Evolutionary conservation across 768 basidiomycete species (phyloP).

Genomic region (Cystoderma amianthinum): DNA sequence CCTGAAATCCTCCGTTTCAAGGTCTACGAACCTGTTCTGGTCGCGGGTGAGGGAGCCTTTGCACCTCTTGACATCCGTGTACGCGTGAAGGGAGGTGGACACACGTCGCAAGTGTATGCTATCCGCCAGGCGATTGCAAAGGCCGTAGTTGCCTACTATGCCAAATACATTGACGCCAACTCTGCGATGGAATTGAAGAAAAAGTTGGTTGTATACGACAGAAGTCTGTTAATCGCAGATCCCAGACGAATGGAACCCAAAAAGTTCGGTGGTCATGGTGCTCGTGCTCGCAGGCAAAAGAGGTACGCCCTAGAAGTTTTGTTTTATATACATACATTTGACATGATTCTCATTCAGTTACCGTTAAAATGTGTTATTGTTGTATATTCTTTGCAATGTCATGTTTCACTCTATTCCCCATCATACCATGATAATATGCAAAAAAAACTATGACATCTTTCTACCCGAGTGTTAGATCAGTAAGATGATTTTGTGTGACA

Average conservation of each 20-base stretch:
- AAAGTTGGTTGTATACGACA: slow-evolving; percentile 93
- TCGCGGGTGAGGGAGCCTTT: slow-evolving; percentile 88
- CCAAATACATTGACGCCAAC: slow-evolving; percentile 97
- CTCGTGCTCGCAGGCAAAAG: slow-evolving; percentile 97
- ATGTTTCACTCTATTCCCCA: slow-evolving; percentile 34
- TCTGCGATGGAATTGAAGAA: slow-evolving; percentile 98
- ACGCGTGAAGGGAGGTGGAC: slow-evolving; percentile 98
- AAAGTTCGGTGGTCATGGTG: slow-evolving; percentile 98
- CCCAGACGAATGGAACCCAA: slow-evolving; percentile 98
- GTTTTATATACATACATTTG: slow-evolving; percentile 7
- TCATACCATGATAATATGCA: slow-evolving; percentile 27
- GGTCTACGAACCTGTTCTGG: slow-evolving; percentile 95
- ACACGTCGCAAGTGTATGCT: slow-evolving; percentile 98
- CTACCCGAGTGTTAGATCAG: too few species aligned
- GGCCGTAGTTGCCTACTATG: slow-evolving; percentile 96
- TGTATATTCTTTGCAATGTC: slow-evolving; percentile 33
- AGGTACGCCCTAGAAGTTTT: slow-evolving; percentile 44
- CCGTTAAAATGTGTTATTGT: slow-evolving; percentile 49
- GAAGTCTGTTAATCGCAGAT: slow-evolving; percentile 84
- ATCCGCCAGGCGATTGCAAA: slow-evolving; percentile 98
- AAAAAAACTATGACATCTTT: slow-evolving; percentile 6
- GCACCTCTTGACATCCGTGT: slow-evolving; percentile 90
- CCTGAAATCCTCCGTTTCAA: slow-evolving; percentile 97
- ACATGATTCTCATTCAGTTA: slow-evolving; percentile 43
- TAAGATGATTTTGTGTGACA: too few species aligned